phyloP scores from a whole-genome alignment of 768 basidiomycete genomes.

The Tylopilus sp. region DNA sequence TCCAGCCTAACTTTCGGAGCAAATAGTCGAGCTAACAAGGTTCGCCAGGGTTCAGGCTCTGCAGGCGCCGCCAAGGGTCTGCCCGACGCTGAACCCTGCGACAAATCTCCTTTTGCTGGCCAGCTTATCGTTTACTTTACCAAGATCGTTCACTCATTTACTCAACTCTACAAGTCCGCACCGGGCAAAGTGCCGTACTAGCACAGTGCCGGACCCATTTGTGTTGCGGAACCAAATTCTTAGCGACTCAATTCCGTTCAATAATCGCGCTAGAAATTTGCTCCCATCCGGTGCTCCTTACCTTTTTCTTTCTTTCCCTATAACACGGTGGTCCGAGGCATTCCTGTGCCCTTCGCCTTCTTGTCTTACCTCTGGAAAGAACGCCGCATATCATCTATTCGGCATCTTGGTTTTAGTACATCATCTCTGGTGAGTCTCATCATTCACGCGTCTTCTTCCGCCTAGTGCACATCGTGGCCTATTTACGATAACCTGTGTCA shows the following conservation, averaged over 20 bases:
- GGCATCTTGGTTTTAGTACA: conserved; percentile 28
- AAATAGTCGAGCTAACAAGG: conserved; percentile 28
- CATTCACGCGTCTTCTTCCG: conserved; percentile 29
- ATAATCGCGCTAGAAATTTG: conserved; percentile 34
- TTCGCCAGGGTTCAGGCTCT: conserved; percentile 31
- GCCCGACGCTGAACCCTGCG: conserved; percentile 19
- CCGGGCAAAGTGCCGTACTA: conserved; percentile 29
- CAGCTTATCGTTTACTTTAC: conserved; percentile 10
- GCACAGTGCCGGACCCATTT: conserved; percentile 31
- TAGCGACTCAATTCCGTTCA: conserved; percentile 37
- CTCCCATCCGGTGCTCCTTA: conserved; percentile 28
- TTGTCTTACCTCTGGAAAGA: conserved; percentile 18
- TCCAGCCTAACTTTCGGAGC: conserved; percentile 31
- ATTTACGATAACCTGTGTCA: conserved; percentile 29
- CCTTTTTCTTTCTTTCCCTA: conserved; percentile 29
- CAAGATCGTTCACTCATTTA: conserved; percentile 25
- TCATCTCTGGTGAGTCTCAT: conserved; percentile 32
- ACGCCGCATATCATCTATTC: conserved; percentile 13
- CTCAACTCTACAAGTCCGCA: conserved; percentile 23
- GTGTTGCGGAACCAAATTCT: conserved; percentile 34
- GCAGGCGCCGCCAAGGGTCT: conserved; percentile 27
- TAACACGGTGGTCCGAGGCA: conserved; percentile 24
- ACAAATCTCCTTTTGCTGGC: conserved; percentile 16
- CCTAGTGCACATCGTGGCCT: conserved; percentile 29
- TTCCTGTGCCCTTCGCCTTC: conserved; percentile 25